Percentiles rank a stretch among this genome's conserved stretches.
These are phyloP conservation scores for Cylindrotheca closterium DNA, from an alignment of 108 stramenopile genomes.

Conservation along the genomic window DNA sequence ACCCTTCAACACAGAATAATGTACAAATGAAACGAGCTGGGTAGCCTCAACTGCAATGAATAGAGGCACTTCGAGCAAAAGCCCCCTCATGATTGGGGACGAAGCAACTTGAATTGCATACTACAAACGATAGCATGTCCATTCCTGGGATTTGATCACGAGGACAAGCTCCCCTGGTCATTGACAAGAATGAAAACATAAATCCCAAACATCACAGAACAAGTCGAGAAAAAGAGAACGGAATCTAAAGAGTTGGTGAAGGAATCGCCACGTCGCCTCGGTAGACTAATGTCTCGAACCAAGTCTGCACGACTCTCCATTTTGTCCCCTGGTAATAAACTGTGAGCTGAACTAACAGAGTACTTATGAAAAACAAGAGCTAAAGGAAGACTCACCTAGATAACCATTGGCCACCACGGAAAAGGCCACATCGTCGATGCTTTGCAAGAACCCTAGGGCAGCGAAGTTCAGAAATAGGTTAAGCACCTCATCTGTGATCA, in stretches of 20 bases:
- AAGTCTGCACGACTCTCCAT: constrained; percentile 10
- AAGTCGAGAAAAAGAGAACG: constrained; percentile 37
- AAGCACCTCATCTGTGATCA: constrained; percentile 46
- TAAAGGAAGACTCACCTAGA: constrained; percentile 11
- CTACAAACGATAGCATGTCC: too few relatives aligned
- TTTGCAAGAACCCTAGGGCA: constrained; percentile 58
- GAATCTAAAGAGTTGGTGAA: constrained; percentile 42
- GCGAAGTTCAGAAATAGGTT: constrained; percentile 65
- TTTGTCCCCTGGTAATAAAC: constrained; percentile 5
- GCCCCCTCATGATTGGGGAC: too few relatives aligned
- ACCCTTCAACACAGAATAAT: too few relatives aligned
- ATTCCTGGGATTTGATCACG: too few relatives aligned
- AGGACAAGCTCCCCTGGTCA: background rate
- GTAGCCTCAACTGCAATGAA: too few relatives aligned
- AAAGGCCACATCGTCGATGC: constrained; percentile 58
- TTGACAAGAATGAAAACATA: constrained; percentile 3
- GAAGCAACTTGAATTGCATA: too few relatives aligned
- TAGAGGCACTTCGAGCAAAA: too few relatives aligned
- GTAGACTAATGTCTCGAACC: constrained; percentile 11
- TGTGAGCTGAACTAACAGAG: constrained; percentile 15
- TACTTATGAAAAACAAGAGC: constrained; percentile 3
- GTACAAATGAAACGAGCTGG: too few relatives aligned
- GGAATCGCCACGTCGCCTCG: constrained; percentile 16
- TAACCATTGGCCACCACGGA: constrained; percentile 44
- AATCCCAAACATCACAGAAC: constrained; percentile 25